Percentiles rank a stretch among this genome's conserved stretches.
Conservation (phyloP, 2,329 filamentous ascomycete species). For the Bipolaris victoriae region DNA sequence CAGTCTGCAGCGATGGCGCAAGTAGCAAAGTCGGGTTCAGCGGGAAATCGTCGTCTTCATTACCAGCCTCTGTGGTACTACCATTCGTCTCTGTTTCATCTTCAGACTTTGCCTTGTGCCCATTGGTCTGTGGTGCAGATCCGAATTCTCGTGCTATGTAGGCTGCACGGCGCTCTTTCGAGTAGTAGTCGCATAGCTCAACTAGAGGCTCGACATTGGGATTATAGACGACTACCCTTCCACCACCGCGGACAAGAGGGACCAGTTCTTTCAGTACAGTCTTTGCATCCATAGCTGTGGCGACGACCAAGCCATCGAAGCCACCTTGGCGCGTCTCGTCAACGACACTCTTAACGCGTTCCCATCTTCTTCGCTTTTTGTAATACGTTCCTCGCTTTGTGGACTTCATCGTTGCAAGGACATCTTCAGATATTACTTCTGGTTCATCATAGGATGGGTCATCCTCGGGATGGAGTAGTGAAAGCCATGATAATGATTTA, state of each 20-base stretch:
- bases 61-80: conserved; percentile 21
- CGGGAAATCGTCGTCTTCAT: conserved; percentile 70
- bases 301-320: conserved; percentile 83
- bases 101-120: conserved; percentile 21
- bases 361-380: conserved; percentile 86
- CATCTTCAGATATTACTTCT: conserved; percentile 62
- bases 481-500: conserved; percentile 87
- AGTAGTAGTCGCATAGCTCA: conserved; percentile 81
- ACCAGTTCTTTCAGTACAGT: conserved; percentile 77
- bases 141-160: conserved; percentile 54
- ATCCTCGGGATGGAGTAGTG: conserved; percentile 76
- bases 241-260: conserved; percentile 81
- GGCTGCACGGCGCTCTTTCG: conserved; percentile 76
- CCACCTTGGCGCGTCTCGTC: conserved; percentile 75
- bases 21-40: conserved; percentile 86
- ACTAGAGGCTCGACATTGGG: conserved; percentile 80
- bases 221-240: conserved; percentile 84
- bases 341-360: conserved; percentile 72
- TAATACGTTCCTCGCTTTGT: conserved; percentile 84
- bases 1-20: conserved; percentile 79
- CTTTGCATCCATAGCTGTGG: conserved; percentile 79
- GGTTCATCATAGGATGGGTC: conserved; percentile 79
- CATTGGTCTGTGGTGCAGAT: conserved; percentile 13
- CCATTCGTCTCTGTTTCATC: conserved; percentile 24
- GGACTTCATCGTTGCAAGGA: conserved; percentile 74